Evolutionary conservation across 352 stramenopile species (phyloP), one percentile per base, ranked within the genome.

Genomic region (Pythium myriotylum): DNA sequence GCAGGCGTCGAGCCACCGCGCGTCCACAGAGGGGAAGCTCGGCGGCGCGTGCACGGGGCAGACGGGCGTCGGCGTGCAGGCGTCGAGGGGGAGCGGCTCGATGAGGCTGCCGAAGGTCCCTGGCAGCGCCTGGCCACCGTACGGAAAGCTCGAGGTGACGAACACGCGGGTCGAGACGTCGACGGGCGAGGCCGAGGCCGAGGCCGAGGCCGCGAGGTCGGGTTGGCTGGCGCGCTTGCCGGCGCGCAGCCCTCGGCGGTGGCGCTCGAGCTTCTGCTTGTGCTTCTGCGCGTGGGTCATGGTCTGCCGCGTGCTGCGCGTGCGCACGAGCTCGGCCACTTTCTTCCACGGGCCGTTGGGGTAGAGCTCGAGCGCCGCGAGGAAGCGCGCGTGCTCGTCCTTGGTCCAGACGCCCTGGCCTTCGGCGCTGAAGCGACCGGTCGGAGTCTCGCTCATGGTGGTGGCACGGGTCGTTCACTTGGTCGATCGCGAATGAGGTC

Each of bases 281-380:
- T 77, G 72, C 59, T 77, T 77, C 45, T 77, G 70, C 10, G 70
- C 70, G 46, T 77, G 70, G 20, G 70, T 77, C 66, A 72, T 72
- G 39, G 58, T 68, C 35, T 73, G 66, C 0, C 66, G 41, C n/a
- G 57, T 3, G 41, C 50, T 73, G 24, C 65, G 67, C 23, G 66
- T 62, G 50, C 55, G 54, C n/a, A 76, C 59, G n/a, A 64, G 33
- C 22, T 65, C 42, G 13, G 68, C 49, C 5, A 76, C 54, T 3
- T 33, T 42, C 37, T 68, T 61, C 68, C 68, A 76, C 14, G 68
- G 63, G 1, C 68, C 68, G 20, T 54, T 58, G 0, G 68, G 68
- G 26, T 64, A 72, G 17, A 76, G 26, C 43, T 67, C 42, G 14
- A 76, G 54, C 35, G 58, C 68, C 29, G 62, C 42, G 17, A 76